A percentile compares a stretch with the other conserved stretches of the same genome.
These are phyloP conservation scores for Globisporangium emineosum DNA, from an alignment of 352 stramenopile genomes.

Conservation along the genomic window DNA sequence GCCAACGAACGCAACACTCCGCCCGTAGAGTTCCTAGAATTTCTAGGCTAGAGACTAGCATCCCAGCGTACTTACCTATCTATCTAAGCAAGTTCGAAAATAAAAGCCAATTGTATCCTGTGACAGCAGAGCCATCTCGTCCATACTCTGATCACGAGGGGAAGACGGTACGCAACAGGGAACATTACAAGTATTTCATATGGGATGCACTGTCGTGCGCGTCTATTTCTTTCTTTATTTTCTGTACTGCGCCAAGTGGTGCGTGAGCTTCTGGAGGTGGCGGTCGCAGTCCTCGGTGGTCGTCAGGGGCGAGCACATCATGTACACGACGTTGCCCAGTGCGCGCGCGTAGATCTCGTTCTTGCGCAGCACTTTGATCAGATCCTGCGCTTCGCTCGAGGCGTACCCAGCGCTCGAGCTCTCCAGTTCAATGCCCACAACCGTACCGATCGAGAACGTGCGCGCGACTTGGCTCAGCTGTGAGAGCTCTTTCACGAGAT, in stretches of 20 bases:
- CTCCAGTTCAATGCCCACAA: slow-evolving; percentile 68
- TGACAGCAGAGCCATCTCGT: too few relatives aligned
- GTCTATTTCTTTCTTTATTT: background rate
- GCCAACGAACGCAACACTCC: too few relatives aligned
- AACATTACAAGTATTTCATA: too few relatives aligned
- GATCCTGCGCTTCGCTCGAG: slow-evolving; percentile 53
- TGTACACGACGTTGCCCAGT: slow-evolving; percentile 81
- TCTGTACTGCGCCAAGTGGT: slow-evolving; percentile 33
- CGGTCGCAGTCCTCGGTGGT: slow-evolving; percentile 56
- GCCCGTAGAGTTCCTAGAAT: too few relatives aligned
- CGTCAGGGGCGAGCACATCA: slow-evolving; percentile 84
- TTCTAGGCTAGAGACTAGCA: too few relatives aligned
- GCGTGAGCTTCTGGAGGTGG: slow-evolving; percentile 48
- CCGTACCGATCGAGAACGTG: slow-evolving; percentile 75
- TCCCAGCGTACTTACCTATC: too few relatives aligned
- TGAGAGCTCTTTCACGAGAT: slow-evolving; percentile 47
- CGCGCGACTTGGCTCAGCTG: slow-evolving; percentile 46
- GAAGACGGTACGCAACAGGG: too few relatives aligned
- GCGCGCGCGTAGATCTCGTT: slow-evolving; percentile 77
- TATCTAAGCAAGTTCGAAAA: too few relatives aligned
- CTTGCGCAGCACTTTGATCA: slow-evolving; percentile 58
- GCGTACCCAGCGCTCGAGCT: slow-evolving; percentile 62
- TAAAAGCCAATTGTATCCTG: too few relatives aligned
- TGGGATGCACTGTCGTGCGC: too few relatives aligned
- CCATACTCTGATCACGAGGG: too few relatives aligned